Evolutionary conservation across 345 rosid genomes (phyloP), one percentile per base, ranked within the genome.

Genomic region (Zanthoxylum bungeanum): DNA sequence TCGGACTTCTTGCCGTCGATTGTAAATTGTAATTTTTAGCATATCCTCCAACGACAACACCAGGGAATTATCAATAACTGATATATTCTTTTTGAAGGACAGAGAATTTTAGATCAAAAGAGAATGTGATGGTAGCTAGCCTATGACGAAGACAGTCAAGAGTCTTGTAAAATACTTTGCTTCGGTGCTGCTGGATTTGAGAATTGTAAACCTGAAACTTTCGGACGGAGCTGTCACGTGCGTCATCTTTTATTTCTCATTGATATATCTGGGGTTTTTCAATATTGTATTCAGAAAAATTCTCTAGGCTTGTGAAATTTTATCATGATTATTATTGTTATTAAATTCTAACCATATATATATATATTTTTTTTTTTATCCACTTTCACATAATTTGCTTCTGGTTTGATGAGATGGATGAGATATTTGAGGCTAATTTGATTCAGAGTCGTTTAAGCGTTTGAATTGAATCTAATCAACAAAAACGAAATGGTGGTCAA

Each of bases 1-100:
- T 68, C 51, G n/a, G 73, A 47, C 53, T 58, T 42, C 55, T 27
- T 60, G 75, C 64, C 46, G 24, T 69, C 55, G 51, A 40, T 66
- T 68, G n/a, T n/a, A n/a, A 50, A 40, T 66, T 68, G 60, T 44
- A 59, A 72, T 36, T 21, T 61, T 31, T 36, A 55, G 37, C 71
- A 47, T 9, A 53, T 37, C 71, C 44, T 69, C 74, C 71, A 37
- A 50, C 60, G 39, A 56, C 66, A 28, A 59, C n/a, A n/a, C n/a
- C n/a, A n/a, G n/a, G n/a, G n/a, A n/a, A n/a, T n/a, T n/a, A n/a
- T n/a, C n/a, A n/a, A n/a, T n/a, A n/a, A 37, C 80, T 80, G 67
- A 79, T 74, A 79, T 72, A 80, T 81, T 76, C 71, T 71, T 75
- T 77, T 72, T 67, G 76, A 72, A 74, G 83, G 81, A 70, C 68